Evolutionary conservation across 768 basidiomycete genomes (phyloP), one percentile per base, ranked within the genome.

Genomic region (Kwoniella bestiolae): DNA sequence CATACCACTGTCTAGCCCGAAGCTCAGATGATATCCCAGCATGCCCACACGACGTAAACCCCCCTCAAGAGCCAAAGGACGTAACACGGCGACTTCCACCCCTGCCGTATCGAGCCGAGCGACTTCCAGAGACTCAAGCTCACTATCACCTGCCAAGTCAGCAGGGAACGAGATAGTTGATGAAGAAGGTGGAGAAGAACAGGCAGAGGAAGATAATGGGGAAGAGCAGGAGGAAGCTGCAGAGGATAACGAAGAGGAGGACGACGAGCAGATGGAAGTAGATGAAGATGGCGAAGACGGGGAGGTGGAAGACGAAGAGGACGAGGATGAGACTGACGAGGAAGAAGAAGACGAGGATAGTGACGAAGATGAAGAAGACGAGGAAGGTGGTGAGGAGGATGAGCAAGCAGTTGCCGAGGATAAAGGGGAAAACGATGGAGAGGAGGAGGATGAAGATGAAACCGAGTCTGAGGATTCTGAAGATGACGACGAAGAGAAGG

Each of bases 331-430:
- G 4, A 60, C 57, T 8, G 60, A 68, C 25, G 58, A 67, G 3
- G 68, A 66, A 8, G 68, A 68, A 18, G 74, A 65, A 49, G 70
- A 64, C 6, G 65, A 72, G 16, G 72, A 68, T 5, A 60, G 63
- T n/a, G 66, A 66, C 25, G 72, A 67, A 5, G 66, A 65, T 5
- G 55, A 56, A 12, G 66, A 67, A 3, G 63, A 58, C 11, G 63
- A 58, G 2, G 61, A 60, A 6, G 61, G 63, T 7, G 61, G 44
- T 8, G 60, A 58, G 3, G 70, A 68, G 0, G 58, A 55, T 2
- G 57, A 55, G 3, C 53, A 63, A 29, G 61, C 41, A 5, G 49
- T 23, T 8, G 56, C 51, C 2, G 63, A 45, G 1, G 47, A 47
- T 9, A 47, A 59, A 12, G 66, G 58, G 6, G 53, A 63, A 2